Percentiles rank a stretch among this genome's conserved stretches.
Conservation (phyloP, 371 early-diverging fungal genomes). For the Batrachochytrium dendrobatidis region DNA sequence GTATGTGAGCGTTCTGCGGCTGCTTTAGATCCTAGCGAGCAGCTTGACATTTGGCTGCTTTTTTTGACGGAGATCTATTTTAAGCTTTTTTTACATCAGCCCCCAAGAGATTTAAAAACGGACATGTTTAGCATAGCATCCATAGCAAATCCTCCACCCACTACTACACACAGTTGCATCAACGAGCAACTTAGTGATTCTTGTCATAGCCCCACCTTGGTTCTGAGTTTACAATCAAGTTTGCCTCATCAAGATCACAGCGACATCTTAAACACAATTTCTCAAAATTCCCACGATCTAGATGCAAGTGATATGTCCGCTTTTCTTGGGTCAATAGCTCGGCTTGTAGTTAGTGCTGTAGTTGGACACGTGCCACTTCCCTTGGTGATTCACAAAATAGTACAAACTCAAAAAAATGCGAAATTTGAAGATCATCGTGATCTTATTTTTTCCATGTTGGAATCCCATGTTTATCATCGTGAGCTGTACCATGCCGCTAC, state of each 20-base stretch:
- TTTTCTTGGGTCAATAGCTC: neutral
- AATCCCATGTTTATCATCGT: conserved; percentile 67
- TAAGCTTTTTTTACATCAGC: neutral
- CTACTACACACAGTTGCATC: conserved; percentile 3
- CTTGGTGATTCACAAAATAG: conserved; percentile 53
- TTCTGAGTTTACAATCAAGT: no score
- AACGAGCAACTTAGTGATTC: no score
- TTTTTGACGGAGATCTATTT: neutral
- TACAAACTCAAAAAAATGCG: conserved; percentile 48
- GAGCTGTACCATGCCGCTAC: conserved; percentile 66
- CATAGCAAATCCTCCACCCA: neutral
- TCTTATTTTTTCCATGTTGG: conserved; percentile 66
- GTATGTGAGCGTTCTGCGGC: conserved; percentile 50
- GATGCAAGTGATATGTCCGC: neutral
- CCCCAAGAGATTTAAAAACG: neutral
- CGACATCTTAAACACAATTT: no score
- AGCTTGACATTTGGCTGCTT: neutral
- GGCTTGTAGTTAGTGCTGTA: conserved; percentile 31
- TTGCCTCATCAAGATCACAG: no score
- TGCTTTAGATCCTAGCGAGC: conserved; percentile 29
- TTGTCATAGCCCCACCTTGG: no score
- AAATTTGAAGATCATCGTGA: conserved; percentile 68
- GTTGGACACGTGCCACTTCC: conserved; percentile 57
- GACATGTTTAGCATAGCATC: neutral
- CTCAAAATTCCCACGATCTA: conserved; percentile 7